Evolutionary conservation across 2,329 filamentous ascomycete species (phyloP).

Genomic region (Pseudogymnoascus verrucosus): DNA sequence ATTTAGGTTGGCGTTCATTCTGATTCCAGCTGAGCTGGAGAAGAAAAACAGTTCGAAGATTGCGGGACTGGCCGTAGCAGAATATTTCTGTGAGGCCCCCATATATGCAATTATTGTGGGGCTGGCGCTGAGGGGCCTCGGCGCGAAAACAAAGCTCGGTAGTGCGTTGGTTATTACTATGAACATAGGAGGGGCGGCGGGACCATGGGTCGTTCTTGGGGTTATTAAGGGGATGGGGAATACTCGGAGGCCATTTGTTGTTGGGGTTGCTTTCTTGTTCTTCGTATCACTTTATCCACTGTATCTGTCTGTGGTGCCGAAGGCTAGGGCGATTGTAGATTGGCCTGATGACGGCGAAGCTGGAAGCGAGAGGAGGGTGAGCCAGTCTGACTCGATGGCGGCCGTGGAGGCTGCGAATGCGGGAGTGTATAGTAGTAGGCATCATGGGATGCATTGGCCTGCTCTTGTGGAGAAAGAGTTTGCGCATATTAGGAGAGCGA

Average conservation of each 20-base stretch:
- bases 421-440: neutral
- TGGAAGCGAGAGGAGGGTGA: neutral
- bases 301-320: conserved; percentile 20
- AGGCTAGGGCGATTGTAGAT: conserved; percentile 22
- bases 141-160: conserved; percentile 67
- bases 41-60: conserved; percentile 20
- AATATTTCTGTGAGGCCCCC: conserved; percentile 70
- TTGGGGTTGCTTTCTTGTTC: conserved; percentile 22
- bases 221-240: conserved; percentile 7
- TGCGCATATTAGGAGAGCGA: neutral
- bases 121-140: conserved; percentile 68
- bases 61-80: conserved; percentile 54
- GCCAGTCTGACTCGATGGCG: neutral
- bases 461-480: neutral
- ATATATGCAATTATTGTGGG: conserved; percentile 76
- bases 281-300: conserved; percentile 21
- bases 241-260: neutral
- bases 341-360: neutral
- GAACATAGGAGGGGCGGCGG: conserved; percentile 20
- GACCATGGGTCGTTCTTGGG: conserved; percentile 24
- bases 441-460: neutral
- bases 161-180: conserved; percentile 37
- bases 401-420: neutral
- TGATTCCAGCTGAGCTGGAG: conserved; percentile 34
- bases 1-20: conserved; percentile 33